phyloP scores from a whole-genome alignment of 2,329 filamentous ascomycete species.

The Magnaporthales sp. region DNA sequence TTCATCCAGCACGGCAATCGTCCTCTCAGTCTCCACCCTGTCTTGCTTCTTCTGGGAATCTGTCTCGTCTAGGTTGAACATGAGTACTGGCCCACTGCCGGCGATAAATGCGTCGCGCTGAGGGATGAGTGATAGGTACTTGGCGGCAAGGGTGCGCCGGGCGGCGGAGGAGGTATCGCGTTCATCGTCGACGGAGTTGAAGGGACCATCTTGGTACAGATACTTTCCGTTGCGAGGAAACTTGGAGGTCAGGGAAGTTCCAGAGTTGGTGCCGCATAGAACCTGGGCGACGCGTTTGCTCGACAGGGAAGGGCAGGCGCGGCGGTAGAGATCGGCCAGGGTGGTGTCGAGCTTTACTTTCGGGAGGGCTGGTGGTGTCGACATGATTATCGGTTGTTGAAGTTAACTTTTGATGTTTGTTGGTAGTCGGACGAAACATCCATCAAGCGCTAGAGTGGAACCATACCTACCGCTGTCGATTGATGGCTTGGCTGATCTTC shows the following conservation, averaged over 20 bases:
- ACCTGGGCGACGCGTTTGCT: slow-evolving; percentile 21
- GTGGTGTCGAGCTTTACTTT: slow-evolving; percentile 24
- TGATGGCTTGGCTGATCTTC: background rate
- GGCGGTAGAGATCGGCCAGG: slow-evolving; percentile 23
- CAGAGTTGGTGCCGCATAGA: slow-evolving; percentile 19
- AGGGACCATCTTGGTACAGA: slow-evolving; percentile 25
- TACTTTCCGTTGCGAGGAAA: slow-evolving; percentile 26
- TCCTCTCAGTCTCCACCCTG: slow-evolving; percentile 19
- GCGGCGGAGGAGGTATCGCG: slow-evolving; percentile 9
- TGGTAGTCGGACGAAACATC: background rate
- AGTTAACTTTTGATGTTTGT: background rate
- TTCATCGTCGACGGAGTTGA: slow-evolving; percentile 15
- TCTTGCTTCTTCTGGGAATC: slow-evolving; percentile 17
- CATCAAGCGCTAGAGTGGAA: background rate
- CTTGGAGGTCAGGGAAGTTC: slow-evolving; percentile 15
- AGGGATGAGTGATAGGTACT: slow-evolving; percentile 25
- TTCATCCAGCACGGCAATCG: slow-evolving; percentile 18
- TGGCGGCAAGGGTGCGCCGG: slow-evolving; percentile 17
- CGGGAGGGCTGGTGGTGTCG: slow-evolving; percentile 14
- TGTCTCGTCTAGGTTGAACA: slow-evolving; percentile 20
- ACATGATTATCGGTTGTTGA: background rate
- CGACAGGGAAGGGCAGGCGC: slow-evolving; percentile 13
- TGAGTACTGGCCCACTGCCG: slow-evolving; percentile 15
- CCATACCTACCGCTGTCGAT: background rate
- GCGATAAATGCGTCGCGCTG: slow-evolving; percentile 27